Conservation (phyloP, 805 yeast genomes). For the Myxozyma neglecta region DNA sequence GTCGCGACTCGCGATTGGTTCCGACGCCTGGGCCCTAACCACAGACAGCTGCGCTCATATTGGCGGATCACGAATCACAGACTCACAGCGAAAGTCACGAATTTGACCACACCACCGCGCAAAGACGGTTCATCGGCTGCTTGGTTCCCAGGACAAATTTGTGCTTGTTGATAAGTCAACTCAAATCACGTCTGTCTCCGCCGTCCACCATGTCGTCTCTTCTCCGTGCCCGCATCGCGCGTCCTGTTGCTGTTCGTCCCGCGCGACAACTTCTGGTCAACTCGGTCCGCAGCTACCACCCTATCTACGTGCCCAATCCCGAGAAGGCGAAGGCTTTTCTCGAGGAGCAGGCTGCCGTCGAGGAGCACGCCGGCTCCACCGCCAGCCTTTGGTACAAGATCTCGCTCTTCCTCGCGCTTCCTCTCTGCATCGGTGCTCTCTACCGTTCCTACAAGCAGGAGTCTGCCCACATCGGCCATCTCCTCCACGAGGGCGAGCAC, state of each 20-base stretch:
- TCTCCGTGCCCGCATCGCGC: constrained; percentile 17
- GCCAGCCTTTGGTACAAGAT: constrained; percentile 83
- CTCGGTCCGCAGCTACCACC: constrained; percentile 13
- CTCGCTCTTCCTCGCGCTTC: constrained; percentile 75
- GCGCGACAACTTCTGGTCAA: background rate
- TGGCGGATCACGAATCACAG: constrained; percentile 9
- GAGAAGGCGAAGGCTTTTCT: constrained; percentile 25
- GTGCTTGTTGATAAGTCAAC: no score
- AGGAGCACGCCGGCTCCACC: constrained; percentile 77
- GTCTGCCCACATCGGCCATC: constrained; percentile 84
- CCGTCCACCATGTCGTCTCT: constrained; percentile 20
- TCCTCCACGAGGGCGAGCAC: constrained; percentile 50
- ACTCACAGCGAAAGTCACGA: background rate
- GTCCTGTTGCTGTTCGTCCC: constrained; percentile 14
- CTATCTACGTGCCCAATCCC: constrained; percentile 13
- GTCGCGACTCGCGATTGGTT: constrained; percentile 10
- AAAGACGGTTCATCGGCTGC: constrained; percentile 2
- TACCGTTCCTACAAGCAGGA: constrained; percentile 81
- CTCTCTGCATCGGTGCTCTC: constrained; percentile 74
- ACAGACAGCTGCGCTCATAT: background rate
- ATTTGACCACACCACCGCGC: constrained; percentile 5
- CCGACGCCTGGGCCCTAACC: constrained; percentile 3
- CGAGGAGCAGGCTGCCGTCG: constrained; percentile 45
- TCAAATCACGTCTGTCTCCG: no score
- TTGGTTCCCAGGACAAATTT: background rate